Conservation (phyloP, 192 early-diverging fungal genomes). For the Pilaira anomala region DNA sequence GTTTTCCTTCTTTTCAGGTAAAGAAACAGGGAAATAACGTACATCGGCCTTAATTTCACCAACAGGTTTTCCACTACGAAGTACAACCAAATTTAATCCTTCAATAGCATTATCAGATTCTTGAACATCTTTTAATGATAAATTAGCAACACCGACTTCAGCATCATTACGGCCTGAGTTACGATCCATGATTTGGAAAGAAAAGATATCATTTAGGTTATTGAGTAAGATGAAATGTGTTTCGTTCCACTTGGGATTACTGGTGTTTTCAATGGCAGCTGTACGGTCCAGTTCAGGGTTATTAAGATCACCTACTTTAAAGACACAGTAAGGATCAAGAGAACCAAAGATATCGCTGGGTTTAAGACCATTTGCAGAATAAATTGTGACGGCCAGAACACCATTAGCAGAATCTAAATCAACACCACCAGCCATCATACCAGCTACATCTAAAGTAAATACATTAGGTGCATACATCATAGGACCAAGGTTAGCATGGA, state of each 20-base stretch:
- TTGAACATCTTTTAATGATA: constrained; percentile 39
- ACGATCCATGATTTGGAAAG: constrained; percentile 77
- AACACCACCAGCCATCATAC: constrained; percentile 64
- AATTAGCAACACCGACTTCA: constrained; percentile 56
- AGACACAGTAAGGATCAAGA: constrained; percentile 82
- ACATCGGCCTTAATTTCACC: constrained; percentile 42
- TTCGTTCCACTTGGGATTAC: constrained; percentile 87
- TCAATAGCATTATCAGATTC: constrained; percentile 41
- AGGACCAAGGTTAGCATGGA: constrained; percentile 66
- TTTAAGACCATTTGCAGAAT: constrained; percentile 76
- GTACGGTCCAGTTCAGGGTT: constrained; percentile 62
- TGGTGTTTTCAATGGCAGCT: constrained; percentile 64
- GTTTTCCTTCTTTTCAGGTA: constrained; percentile 36
- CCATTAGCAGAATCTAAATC: constrained; percentile 73
- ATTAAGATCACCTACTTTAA: constrained; percentile 63
- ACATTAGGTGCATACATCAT: constrained; percentile 86
- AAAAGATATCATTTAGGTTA: constrained; percentile 69
- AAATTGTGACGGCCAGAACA: constrained; percentile 77
- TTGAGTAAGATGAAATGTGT: constrained; percentile 73
- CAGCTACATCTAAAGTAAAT: constrained; percentile 74
- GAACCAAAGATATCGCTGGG: constrained; percentile 85
- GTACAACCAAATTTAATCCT: constrained; percentile 33
- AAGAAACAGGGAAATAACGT: constrained; percentile 43
- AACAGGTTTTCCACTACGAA: constrained; percentile 41
- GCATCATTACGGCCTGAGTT: constrained; percentile 73